Conservation (phyloP, 441 rosid species). For the Erodium moschatum region DNA sequence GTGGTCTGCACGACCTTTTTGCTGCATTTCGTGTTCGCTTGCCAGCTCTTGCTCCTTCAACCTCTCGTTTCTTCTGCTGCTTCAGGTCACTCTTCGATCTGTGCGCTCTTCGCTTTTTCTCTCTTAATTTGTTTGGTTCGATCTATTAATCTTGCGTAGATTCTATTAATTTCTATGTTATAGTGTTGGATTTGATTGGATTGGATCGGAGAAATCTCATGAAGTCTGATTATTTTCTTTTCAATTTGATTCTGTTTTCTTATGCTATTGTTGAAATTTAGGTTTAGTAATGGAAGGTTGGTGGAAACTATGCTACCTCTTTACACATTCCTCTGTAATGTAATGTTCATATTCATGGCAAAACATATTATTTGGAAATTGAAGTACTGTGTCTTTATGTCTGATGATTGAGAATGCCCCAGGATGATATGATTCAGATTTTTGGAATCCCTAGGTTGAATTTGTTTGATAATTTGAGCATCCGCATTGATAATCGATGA, state of each 20-base stretch:
- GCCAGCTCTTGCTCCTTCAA: slow-evolving; percentile 77
- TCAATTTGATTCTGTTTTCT: background rate
- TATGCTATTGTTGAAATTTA: background rate
- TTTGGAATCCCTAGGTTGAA: background rate
- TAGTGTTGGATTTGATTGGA: no score
- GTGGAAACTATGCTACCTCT: background rate
- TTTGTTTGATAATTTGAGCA: background rate
- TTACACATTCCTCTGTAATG: background rate
- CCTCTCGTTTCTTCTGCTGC: slow-evolving; percentile 68
- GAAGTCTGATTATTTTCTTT: background rate
- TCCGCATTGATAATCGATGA: background rate
- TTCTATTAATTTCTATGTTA: background rate
- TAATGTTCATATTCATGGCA: background rate
- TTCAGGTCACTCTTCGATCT: slow-evolving; percentile 30
- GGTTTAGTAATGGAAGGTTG: background rate
- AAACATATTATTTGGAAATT: background rate
- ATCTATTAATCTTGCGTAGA: background rate
- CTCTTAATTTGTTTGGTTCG: background rate
- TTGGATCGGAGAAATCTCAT: no score
- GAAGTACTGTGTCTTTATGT: background rate
- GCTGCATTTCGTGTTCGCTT: slow-evolving; percentile 64
- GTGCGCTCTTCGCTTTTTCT: background rate
- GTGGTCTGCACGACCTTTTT: slow-evolving; percentile 43
- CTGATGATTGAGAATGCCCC: background rate
- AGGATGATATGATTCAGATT: background rate